phyloP scores from a whole-genome alignment of 176 grass and related monocot species.

The Ananas comosus region DNA sequence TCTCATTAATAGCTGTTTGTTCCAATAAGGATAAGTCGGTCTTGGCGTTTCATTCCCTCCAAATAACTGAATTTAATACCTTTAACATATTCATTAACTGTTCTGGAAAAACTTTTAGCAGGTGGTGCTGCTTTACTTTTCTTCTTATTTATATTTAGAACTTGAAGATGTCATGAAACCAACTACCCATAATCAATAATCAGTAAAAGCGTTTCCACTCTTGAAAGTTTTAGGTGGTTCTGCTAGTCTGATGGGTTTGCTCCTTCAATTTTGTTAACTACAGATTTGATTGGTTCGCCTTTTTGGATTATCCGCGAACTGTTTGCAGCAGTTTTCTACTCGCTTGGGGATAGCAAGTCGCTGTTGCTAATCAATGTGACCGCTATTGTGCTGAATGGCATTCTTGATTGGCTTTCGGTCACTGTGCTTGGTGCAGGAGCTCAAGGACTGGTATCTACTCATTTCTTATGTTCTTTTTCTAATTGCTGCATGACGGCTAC shows the following conservation, averaged over 20 bases:
- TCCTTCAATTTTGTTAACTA: neutral
- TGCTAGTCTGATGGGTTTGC: neutral
- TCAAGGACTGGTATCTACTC: slow-evolving; percentile 7
- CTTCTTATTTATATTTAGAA: no score
- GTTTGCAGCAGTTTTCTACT: slow-evolving; percentile 2
- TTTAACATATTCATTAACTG: no score
- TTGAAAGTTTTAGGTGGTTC: neutral
- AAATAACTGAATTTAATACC: neutral
- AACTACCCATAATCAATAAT: no score
- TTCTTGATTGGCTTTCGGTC: slow-evolving; percentile 6
- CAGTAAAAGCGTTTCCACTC: neutral
- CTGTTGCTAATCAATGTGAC: slow-evolving; percentile 1
- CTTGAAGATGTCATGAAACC: no score
- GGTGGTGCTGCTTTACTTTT: no score
- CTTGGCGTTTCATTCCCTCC: neutral
- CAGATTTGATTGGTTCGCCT: slow-evolving; percentile 6
- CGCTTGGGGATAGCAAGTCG: neutral
- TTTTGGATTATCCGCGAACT: slow-evolving; percentile 7
- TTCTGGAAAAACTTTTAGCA: no score
- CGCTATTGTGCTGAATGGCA: slow-evolving; percentile 2
- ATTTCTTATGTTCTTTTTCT: neutral
- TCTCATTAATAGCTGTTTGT: neutral
- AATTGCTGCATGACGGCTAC: neutral
- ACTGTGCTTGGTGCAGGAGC: neutral
- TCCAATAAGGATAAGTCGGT: neutral